Conservation (phyloP, 352 stramenopile genomes). For the Pythium plurisporium region DNA sequence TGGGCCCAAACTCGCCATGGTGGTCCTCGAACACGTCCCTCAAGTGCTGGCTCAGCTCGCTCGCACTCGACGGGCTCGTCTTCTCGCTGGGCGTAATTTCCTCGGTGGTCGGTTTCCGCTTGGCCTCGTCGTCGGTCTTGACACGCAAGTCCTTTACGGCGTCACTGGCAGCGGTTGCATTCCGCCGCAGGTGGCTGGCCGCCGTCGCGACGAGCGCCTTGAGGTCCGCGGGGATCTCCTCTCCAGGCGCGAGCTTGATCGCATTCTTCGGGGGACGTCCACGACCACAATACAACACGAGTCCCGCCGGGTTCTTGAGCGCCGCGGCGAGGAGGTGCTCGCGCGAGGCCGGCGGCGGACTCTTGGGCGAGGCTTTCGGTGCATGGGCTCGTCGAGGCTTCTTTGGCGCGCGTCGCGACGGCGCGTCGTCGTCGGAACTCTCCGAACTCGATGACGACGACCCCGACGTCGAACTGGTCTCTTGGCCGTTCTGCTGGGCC, state of each 20-base stretch:
- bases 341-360: slow-evolving; percentile 3
- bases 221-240: slow-evolving; percentile 8
- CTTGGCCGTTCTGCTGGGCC: slow-evolving; percentile 34
- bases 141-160: slow-evolving; percentile 1
- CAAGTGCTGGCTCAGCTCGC: slow-evolving; percentile 35
- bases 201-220: slow-evolving; percentile 14
- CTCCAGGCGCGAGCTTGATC: slow-evolving; percentile 14
- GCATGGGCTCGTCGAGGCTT: no score
- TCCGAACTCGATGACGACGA: slow-evolving; percentile 12
- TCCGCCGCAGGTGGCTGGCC: slow-evolving; percentile 2
- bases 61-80: slow-evolving; percentile 46
- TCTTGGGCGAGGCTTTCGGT: slow-evolving; percentile 10
- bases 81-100: no score
- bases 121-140: slow-evolving; percentile 16
- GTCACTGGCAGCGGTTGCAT: neutral
- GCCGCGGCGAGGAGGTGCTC: slow-evolving; percentile 16
- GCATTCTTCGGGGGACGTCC: slow-evolving; percentile 18
- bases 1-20: slow-evolving; percentile 24
- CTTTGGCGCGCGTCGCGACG: neutral
- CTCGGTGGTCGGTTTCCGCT: neutral
- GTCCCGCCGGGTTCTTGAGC: slow-evolving; percentile 16
- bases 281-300: slow-evolving; percentile 19
- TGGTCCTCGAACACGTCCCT: slow-evolving; percentile 24
- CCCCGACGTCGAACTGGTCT: neutral
- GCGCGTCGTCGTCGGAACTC: slow-evolving; percentile 31